Evolutionary conservation across 2,329 filamentous ascomycete species (phyloP), one percentile per base, ranked within the genome.

Genomic region (Neofusicoccum umdonicola): DNA sequence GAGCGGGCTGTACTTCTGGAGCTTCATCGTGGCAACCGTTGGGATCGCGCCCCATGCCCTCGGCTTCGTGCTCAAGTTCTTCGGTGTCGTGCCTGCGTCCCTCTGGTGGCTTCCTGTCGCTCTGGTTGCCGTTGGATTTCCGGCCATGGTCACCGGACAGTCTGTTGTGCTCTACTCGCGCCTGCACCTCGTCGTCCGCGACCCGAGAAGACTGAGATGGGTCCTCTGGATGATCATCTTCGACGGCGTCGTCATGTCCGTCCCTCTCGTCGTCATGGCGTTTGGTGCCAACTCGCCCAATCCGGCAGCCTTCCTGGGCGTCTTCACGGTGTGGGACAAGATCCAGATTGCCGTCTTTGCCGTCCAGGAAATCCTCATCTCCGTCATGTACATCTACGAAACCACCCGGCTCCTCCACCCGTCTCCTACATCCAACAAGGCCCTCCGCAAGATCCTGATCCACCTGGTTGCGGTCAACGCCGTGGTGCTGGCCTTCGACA

Each of bases 151-250:
- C 0, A 87, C 85, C 1, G 87, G 87, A 0, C 85, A 88, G 71
- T 83, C 83, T 0, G 69, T 88, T 12, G 87, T 89, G 1, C 77
- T 89, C 1, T 89, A 86, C 77, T 88, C 86, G 0, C 81, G 87
- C 6, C 79, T 89, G 0, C 85, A 88, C 70, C 78, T 89, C 1
- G 80, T 89, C 11, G 75, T 86, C 3, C 81, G 81, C 15, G 83
- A 85, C 47, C 77, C 80, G 6, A 73, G 73, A 2, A 72, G 82
- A 3, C 76, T 88, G 0, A 80, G 78, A 4, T 76, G 78, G 11
- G 81, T 86, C 0, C 76, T 87, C 0, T 78, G 71, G 62, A 86
- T 89, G 82, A 88, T 90, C 65, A 79, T 87, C 44, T 69, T 80
- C 66, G 82, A 88, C 69, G 80, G 79, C 17, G 67, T 87, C 42